Evolutionary conservation across 108 stramenopile genomes (phyloP), one percentile per base, ranked within the genome.

Genomic region (Pseudonitzschia delicatissima): DNA sequence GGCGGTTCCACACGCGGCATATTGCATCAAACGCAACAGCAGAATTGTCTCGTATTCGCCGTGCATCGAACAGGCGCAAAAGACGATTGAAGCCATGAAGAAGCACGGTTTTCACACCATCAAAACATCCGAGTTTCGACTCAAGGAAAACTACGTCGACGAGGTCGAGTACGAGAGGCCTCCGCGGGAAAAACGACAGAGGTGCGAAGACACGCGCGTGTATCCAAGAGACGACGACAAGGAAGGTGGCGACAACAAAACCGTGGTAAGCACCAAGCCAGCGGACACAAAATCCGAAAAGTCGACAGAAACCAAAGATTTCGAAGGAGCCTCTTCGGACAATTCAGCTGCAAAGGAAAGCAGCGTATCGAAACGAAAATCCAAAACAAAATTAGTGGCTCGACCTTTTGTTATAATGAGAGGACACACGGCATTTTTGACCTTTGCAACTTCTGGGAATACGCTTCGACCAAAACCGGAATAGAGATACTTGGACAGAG

Each of bases 391-490:
- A 25, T 31, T 90, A 20, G 85, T 88, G 27, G 84, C 88, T 7
- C 76, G 90, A 27, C 88, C 90, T 18, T 94, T 86, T 76, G 67
- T 79, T 17, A 76, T 64, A 11, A 97, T 97, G 96, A 77, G 95
- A 64, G 98, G 98, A 4, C 98, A 98, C 67, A 96, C 98, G 3
- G 98, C 98, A 6, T 98, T 97, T 70, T 78, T 98, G 7, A 97
- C 97, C 47, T 98, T 97, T 77, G 93, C 92, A 7, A 93, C 91
- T 8, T 85, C 87, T 39, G 86, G 88, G 8, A 82, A 82, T 59
- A 66, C 57, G 20, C 55, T 51, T 12, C 72, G 67, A 49, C 80
- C 84, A 18, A 73, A 82, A 64, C 79, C 78, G 9, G 71, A 75
- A 35, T 48, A 21, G n/a, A n/a, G n/a, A n/a, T n/a, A n/a, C n/a